A percentile compares a stretch with the other conserved stretches of the same genome.
Evolutionary conservation across 257 asterid genomes (phyloP).

Genomic region (Dorcoceras hygrometricum): DNA sequence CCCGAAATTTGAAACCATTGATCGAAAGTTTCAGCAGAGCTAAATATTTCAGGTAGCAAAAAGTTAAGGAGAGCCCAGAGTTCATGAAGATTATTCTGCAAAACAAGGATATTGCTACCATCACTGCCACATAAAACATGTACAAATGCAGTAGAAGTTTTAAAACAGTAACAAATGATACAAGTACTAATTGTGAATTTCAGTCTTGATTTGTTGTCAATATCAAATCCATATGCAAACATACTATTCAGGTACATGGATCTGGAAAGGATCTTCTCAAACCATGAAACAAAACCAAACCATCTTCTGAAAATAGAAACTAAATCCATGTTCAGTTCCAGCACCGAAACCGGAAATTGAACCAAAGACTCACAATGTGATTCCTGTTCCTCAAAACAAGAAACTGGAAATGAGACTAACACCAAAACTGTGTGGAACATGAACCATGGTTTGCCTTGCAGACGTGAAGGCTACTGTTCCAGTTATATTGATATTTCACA

Average conservation of each 20-base stretch:
- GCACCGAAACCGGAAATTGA: not conserved
- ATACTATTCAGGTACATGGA: not conserved
- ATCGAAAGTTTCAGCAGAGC: slow-evolving; percentile 98
- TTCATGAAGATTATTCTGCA: slow-evolving; percentile 99
- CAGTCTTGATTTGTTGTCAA: not conserved
- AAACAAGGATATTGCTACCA: slow-evolving; percentile 11
- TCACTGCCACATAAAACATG: not conserved
- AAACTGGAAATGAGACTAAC: not conserved
- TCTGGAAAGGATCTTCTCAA: not conserved
- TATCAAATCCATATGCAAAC: not conserved
- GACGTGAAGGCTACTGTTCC: no score
- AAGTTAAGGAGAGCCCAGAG: slow-evolving; percentile 98
- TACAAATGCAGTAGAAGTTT: no score
- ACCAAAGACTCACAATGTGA: not conserved
- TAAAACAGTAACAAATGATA: not conserved
- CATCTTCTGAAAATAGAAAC: no score
- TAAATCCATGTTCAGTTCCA: not conserved
- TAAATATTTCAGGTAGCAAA: slow-evolving; percentile 95
- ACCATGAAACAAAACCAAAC: not conserved
- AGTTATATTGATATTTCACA: no score
- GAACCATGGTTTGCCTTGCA: no score
- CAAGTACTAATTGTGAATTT: not conserved
- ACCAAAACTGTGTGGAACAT: not conserved
- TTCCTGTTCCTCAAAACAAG: not conserved
- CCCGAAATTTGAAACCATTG: slow-evolving; percentile 99